Base-by-base conservation (phyloP, 495 filamentous ascomycete species). In the Annulohypoxylon stygium region DNA sequence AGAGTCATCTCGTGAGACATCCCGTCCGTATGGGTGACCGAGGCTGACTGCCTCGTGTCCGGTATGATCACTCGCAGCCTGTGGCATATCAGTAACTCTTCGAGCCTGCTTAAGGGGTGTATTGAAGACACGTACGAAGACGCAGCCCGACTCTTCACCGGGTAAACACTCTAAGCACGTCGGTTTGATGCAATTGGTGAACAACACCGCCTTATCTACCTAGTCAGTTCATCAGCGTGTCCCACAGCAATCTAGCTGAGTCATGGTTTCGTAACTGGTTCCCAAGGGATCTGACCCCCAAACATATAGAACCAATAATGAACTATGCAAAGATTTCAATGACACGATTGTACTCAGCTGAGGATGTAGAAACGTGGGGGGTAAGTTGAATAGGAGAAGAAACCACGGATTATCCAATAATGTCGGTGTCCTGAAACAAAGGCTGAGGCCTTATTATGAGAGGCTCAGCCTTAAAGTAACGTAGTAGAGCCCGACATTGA, bases 1-100 rank as follows among this genome's bases (percentile, higher is more conserved):
- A 61, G 20, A 54, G 33, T 33, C 6, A 54, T 30, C 34, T 16
- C 61, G 25, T 23, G 39, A 33, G 50, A 16, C n/a, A 48, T 25
- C 25, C 55, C 55, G 34, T 26, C 36, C 61, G 25, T 47, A 48
- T 70, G 33, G 30, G 47, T 45, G 61, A 37, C 37, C 55, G 30
- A 26, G 26, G 47, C 69, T 43, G 45, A 47, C 36, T 33, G 14
- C 47, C 54, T 61, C 61, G 45, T 65, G 48, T 71, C 60, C 48
- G 45, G 43, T 45, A 37, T 54, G 23, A 41, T 43, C 36, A 60
- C 54, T 58, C 54, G 10, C 54, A 58, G 60, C 37, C 60, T 62
- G 25, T 33, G 25, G 30, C 11, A 30, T 30, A 54, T 33, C 25
- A n/a, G 25, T 54, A 25, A 33, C 50, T 14, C 25, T 33, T 5